A percentile compares a stretch with the other conserved stretches of the same genome.
These are phyloP conservation scores for Hericium rajendrae DNA, from an alignment of 768 basidiomycete species.

Conservation along the genomic window DNA sequence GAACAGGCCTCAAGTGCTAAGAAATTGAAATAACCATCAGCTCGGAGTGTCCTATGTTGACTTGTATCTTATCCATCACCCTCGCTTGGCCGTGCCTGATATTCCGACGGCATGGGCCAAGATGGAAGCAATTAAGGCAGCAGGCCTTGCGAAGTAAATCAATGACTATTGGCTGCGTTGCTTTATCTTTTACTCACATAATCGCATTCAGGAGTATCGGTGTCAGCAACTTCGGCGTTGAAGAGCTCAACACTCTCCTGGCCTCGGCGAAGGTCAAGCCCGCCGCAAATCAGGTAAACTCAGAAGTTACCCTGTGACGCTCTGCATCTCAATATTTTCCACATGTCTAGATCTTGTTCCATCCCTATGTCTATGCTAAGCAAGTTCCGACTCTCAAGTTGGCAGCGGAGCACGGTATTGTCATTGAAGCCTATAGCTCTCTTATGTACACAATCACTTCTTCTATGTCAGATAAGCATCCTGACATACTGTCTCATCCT, in stretches of 20 bases:
- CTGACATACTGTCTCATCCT: background rate
- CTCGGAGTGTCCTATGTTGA: conserved; percentile 58
- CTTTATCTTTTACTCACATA: background rate
- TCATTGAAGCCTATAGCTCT: conserved; percentile 64
- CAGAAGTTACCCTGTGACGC: background rate
- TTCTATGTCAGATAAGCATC: background rate
- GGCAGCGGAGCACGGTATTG: conserved; percentile 46
- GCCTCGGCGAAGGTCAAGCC: conserved; percentile 54
- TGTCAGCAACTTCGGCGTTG: conserved; percentile 56
- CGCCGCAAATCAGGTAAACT: conserved; percentile 52
- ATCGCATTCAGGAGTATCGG: conserved; percentile 48
- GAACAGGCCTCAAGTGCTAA: background rate
- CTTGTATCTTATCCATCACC: conserved; percentile 61
- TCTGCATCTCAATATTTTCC: background rate
- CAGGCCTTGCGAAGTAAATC: conserved; percentile 47
- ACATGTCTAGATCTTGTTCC: conserved; percentile 44
- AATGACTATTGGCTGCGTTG: background rate
- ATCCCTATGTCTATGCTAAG: conserved; percentile 56
- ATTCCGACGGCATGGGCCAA: conserved; percentile 54
- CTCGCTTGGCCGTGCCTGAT: conserved; percentile 43
- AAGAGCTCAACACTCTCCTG: conserved; percentile 45
- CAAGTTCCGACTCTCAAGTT: conserved; percentile 51
- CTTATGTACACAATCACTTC: conserved; percentile 36
- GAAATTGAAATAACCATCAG: conserved; percentile 27
- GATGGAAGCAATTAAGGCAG: conserved; percentile 47